phyloP scores from a whole-genome alignment of 192 early-diverging fungal species.

The Backusella westeae region DNA sequence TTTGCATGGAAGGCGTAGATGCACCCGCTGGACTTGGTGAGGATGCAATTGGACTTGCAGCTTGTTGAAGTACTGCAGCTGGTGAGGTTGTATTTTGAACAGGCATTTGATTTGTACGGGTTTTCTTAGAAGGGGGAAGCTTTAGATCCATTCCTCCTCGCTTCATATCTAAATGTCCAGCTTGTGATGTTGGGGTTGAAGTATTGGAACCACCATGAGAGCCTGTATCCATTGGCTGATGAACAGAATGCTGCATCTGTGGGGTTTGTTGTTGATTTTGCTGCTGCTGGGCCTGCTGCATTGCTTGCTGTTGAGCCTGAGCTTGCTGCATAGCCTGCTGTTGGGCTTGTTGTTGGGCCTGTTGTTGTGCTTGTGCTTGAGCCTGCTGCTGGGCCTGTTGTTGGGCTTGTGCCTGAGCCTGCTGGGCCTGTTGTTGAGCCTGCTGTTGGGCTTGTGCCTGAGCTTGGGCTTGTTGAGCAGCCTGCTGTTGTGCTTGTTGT shows the following conservation, averaged over 20 bases:
- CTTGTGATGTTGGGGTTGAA: background rate
- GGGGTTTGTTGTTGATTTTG: background rate
- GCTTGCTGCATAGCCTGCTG: slow-evolving; percentile 2
- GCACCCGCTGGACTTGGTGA: background rate
- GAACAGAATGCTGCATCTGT: slow-evolving; percentile 22
- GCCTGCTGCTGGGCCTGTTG: background rate
- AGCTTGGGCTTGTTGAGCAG: background rate
- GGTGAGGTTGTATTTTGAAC: slow-evolving; percentile 1
- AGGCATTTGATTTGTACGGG: background rate
- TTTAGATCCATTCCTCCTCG: slow-evolving; percentile 33
- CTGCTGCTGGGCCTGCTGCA: background rate
- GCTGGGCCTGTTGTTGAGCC: slow-evolving; percentile 1
- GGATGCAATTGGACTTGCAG: background rate
- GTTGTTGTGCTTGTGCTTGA: background rate
- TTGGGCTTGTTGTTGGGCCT: slow-evolving; percentile 18
- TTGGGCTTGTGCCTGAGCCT: slow-evolving; percentile 11
- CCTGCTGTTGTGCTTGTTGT: background rate
- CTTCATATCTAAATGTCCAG: slow-evolving; percentile 7
- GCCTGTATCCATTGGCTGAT: background rate
- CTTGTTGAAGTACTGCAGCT: background rate
- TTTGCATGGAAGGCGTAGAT: background rate
- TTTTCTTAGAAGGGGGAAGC: slow-evolving; percentile 27
- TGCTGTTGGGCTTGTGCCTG: slow-evolving; percentile 12
- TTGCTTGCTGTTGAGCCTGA: slow-evolving; percentile 8
- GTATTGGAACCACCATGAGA: background rate